Evolutionary conservation across 768 basidiomycete species (phyloP).

Genomic region (Megacollybia marginata): DNA sequence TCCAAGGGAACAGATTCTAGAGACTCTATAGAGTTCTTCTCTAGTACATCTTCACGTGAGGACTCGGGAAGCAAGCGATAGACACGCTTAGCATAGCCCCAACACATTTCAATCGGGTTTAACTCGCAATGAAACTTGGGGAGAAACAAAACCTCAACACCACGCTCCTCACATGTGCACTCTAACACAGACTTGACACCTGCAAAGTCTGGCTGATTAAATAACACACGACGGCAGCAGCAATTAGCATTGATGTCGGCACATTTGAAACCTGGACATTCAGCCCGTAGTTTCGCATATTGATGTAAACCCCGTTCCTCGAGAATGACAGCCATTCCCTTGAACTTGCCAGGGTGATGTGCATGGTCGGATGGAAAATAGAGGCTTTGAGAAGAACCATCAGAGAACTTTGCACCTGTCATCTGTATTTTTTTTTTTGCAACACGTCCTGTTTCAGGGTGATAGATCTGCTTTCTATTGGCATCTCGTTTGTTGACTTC

Average conservation of each 20-base stretch:
- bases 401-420: background rate
- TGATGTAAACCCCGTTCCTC: background rate
- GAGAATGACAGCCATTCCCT: constrained; percentile 6
- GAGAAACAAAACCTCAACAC: background rate
- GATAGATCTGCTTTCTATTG: background rate
- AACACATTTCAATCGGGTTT: constrained; percentile 19
- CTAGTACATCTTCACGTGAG: constrained; percentile 17
- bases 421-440: background rate
- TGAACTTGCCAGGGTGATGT: background rate
- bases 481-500: background rate
- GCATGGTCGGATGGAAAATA: background rate
- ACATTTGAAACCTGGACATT: constrained; percentile 12
- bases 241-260: constrained; percentile 8
- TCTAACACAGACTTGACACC: constrained; percentile 2
- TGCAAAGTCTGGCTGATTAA: too few species aligned
- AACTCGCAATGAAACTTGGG: constrained; percentile 17
- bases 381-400: background rate
- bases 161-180: background rate
- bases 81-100: constrained; percentile 16
- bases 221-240: constrained; percentile 17
- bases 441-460: background rate
- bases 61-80: too few species aligned
- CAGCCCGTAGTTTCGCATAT: background rate
- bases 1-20: constrained; percentile 14
- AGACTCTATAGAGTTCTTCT: constrained; percentile 13